Percentiles rank a stretch among this genome's conserved stretches.
phyloP scores from a whole-genome alignment of 2,329 filamentous ascomycete species.

The Aschersonia sp. region DNA sequence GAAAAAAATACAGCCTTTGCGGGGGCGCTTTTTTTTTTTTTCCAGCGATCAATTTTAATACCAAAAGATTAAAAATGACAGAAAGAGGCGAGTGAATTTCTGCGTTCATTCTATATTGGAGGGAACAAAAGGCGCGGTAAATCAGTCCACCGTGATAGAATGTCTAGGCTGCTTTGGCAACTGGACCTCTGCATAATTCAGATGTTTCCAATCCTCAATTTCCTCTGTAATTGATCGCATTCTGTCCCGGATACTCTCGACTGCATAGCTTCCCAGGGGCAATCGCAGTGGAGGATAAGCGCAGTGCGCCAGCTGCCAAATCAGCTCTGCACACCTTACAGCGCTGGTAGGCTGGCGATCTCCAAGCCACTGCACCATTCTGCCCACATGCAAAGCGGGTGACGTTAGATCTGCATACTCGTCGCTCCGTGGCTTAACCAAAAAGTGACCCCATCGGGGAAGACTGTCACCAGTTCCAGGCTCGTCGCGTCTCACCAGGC shows the following conservation, averaged over 20 bases:
- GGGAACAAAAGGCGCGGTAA: too few species aligned
- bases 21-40: too few species aligned
- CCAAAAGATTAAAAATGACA: too few species aligned
- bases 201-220: conserved; percentile 81
- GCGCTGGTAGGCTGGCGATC: conserved; percentile 87
- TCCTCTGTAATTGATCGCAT: conserved; percentile 87
- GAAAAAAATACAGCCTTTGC: too few species aligned
- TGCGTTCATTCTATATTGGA: too few species aligned
- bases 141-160: too few species aligned
- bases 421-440: conserved; percentile 73
- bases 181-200: conserved; percentile 44
- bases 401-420: conserved; percentile 65
- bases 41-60: too few species aligned
- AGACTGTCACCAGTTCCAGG: conserved; percentile 44
- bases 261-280: conserved; percentile 83
- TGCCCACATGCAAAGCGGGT: conserved; percentile 74
- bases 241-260: conserved; percentile 87
- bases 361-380: conserved; percentile 89
- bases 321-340: conserved; percentile 80
- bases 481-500: conserved; percentile 77
- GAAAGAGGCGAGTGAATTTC: too few species aligned
- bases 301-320: conserved; percentile 92
- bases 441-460: conserved; percentile 81
- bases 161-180: not conserved
- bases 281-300: conserved; percentile 80